Percentiles rank a stretch among this genome's conserved stretches.
Conservation (phyloP, 2,329 filamentous ascomycete genomes). For the Colletotrichum tofieldiae region DNA sequence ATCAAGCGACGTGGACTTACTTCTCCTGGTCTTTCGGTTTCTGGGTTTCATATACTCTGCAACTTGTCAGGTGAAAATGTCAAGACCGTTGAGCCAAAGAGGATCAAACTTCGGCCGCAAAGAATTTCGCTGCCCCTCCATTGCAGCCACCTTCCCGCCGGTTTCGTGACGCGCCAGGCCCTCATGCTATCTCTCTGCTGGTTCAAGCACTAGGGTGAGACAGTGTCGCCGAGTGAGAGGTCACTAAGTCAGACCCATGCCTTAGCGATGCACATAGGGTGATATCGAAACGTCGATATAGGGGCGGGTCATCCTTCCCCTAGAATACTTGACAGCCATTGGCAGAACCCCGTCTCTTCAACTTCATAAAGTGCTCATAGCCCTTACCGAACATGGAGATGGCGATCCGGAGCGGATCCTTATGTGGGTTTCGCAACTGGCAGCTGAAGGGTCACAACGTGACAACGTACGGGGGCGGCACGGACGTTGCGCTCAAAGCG, state of each 20-base stretch:
- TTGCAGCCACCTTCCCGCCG: slow-evolving; percentile 11
- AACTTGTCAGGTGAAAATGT: neutral
- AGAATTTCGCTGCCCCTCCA: slow-evolving; percentile 3
- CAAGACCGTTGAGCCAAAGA: neutral
- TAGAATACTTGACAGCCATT: neutral
- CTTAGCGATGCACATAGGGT: neutral
- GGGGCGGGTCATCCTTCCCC: neutral
- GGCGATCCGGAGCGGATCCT: slow-evolving; percentile 8
- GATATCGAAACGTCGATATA: slow-evolving; percentile 1
- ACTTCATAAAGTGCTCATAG: neutral
- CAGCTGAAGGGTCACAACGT: neutral
- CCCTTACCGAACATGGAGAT: slow-evolving; percentile 11
- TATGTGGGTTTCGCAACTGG: slow-evolving; percentile 1
- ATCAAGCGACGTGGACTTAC: neutral
- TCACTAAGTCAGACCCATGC: neutral
- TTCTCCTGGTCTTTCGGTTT: neutral
- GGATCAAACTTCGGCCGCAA: neutral
- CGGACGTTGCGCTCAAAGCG: slow-evolving; percentile 23
- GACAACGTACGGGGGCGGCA: slow-evolving; percentile 23
- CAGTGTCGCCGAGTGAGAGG: neutral
- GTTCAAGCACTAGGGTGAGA: slow-evolving; percentile 3
- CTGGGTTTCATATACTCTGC: neutral
- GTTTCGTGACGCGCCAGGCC: neutral
- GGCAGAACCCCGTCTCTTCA: neutral
- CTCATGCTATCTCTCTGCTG: neutral